Conservation (phyloP, 2,329 filamentous ascomycete species). For the Hypoxylon sp. region DNA sequence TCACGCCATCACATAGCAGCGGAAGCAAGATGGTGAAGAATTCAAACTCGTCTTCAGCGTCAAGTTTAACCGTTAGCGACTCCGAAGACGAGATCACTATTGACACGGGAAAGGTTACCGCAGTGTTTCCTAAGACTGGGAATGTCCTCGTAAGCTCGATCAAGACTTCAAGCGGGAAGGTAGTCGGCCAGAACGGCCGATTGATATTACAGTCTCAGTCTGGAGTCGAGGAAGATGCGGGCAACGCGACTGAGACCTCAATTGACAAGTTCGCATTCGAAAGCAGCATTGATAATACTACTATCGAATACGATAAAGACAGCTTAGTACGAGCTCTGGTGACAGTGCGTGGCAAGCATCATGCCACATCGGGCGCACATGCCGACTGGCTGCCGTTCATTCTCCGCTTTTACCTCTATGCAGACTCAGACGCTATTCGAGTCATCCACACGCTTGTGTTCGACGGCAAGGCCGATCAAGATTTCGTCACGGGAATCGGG, state of each 20-base stretch:
- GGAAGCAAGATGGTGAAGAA: conserved; percentile 8
- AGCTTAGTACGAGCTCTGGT: conserved; percentile 61
- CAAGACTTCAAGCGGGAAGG: conserved; percentile 57
- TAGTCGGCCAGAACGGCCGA: conserved; percentile 61
- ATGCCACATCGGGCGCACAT: conserved; percentile 52
- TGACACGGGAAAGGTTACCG: conserved; percentile 60
- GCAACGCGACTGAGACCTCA: conserved; percentile 50
- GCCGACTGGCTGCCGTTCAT: conserved; percentile 67
- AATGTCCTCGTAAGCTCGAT: conserved; percentile 57
- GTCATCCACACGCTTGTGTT: conserved; percentile 69
- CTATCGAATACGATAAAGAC: conserved; percentile 57
- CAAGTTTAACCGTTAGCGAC: conserved; percentile 39
- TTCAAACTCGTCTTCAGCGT: conserved; percentile 5
- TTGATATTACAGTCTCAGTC: conserved; percentile 67
- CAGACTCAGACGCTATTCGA: conserved; percentile 66
- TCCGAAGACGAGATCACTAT: conserved; percentile 54
- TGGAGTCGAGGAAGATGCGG: conserved; percentile 58
- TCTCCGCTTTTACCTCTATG: conserved; percentile 70
- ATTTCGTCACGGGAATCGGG: conserved; percentile 68
- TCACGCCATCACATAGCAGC: conserved; percentile 50
- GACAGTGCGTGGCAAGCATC: conserved; percentile 58
- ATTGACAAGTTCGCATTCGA: conserved; percentile 62
- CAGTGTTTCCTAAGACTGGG: conserved; percentile 60
- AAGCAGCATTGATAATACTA: conserved; percentile 65
- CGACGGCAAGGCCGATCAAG: conserved; percentile 62